Conservation (phyloP, 129 eudicot genomes). For the Flaveria sonorensis region DNA sequence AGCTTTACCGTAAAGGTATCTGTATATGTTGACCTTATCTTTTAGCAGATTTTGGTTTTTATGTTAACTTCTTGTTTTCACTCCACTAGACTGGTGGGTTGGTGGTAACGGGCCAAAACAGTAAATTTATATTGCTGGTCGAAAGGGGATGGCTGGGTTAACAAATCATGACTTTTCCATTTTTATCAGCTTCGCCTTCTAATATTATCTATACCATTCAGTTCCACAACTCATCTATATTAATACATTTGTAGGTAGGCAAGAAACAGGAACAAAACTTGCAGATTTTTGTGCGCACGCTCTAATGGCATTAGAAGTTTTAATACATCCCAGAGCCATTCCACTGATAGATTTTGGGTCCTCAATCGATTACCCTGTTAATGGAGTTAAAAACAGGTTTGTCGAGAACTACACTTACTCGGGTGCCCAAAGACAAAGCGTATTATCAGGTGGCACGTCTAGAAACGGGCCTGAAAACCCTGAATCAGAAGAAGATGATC, state of each 20-base stretch:
- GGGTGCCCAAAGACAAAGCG: conserved; percentile 22
- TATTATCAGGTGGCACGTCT: conserved; percentile 29
- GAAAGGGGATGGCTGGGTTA: neutral
- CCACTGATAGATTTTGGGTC: conserved; percentile 55
- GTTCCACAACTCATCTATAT: neutral
- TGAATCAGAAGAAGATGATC: conserved; percentile 62
- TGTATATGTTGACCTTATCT: neutral
- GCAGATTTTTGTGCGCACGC: conserved; percentile 82
- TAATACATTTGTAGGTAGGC: conserved; percentile 51
- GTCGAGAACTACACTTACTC: conserved; percentile 38
- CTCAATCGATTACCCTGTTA: conserved; percentile 17
- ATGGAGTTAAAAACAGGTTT: conserved; percentile 25
- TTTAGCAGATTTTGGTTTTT: neutral
- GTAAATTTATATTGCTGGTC: neutral
- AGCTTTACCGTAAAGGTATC: conserved; percentile 74
- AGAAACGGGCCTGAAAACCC: conserved; percentile 39
- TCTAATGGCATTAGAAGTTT: conserved; percentile 67
- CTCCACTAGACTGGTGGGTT: neutral
- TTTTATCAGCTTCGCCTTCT: neutral
- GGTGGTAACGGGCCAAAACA: neutral
- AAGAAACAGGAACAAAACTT: conserved; percentile 67
- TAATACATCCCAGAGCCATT: conserved; percentile 82
- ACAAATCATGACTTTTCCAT: neutral
- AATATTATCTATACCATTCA: neutral
- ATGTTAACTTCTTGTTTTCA: neutral